Percentiles rank a stretch among this genome's conserved stretches.
These are phyloP conservation scores for Grammothele lineata DNA, from an alignment of 768 basidiomycete species.

Conservation along the genomic window DNA sequence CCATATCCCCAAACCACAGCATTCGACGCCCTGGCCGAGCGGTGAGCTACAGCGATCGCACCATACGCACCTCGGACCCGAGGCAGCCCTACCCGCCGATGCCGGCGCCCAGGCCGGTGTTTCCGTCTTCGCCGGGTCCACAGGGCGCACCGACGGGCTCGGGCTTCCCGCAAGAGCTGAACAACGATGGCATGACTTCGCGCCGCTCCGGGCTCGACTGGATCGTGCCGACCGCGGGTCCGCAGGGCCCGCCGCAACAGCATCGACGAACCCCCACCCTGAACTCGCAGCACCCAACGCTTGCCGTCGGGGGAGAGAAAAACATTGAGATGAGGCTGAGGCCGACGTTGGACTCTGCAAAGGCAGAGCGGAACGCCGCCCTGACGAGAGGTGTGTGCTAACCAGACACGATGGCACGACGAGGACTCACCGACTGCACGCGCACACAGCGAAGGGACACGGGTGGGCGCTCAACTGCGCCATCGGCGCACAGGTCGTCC, in stretches of 20 bases:
- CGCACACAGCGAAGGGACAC: slow-evolving; percentile 27
- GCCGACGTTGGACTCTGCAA: slow-evolving; percentile 41
- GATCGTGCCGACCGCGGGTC: not conserved
- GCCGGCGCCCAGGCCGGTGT: too few relatives aligned
- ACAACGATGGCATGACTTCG: slow-evolving; percentile 1
- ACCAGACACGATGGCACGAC: not conserved
- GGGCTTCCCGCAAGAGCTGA: not conserved
- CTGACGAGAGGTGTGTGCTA: slow-evolving; percentile 32
- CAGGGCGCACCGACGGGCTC: too few relatives aligned
- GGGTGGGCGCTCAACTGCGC: slow-evolving; percentile 40
- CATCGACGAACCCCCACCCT: not conserved
- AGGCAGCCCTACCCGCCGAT: too few relatives aligned
- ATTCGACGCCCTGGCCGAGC: slow-evolving; percentile 6
- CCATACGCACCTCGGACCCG: not conserved
- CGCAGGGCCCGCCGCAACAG: too few relatives aligned
- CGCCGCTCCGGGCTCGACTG: slow-evolving; percentile 11
- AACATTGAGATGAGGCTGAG: slow-evolving; percentile 48
- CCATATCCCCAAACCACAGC: not conserved
- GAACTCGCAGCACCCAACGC: not conserved
- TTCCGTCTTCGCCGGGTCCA: too few relatives aligned
- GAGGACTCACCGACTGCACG: slow-evolving; percentile 13
- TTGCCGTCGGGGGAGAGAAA: slow-evolving; percentile 9
- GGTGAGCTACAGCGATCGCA: slow-evolving; percentile 5
- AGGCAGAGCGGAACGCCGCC: slow-evolving; percentile 44
- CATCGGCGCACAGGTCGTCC: slow-evolving; percentile 57